Base-by-base conservation (phyloP, 1,284 basidiomycete genomes). In the Boletellus dicymbophilus region DNA sequence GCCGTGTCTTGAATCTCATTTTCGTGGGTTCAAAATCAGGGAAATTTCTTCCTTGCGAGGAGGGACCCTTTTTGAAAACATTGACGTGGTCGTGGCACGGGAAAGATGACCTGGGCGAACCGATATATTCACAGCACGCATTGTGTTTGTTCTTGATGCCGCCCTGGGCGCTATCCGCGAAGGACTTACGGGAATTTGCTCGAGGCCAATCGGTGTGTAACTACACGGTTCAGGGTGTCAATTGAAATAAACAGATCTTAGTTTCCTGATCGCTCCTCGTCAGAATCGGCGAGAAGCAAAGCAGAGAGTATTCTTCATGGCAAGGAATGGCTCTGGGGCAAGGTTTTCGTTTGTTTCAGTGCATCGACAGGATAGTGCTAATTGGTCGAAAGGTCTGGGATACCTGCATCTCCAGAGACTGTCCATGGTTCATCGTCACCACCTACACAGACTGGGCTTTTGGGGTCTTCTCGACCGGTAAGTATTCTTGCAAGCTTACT, bases 401-500 rank as follows among this genome's bases (percentile, higher is more conserved):
- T 61, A 62, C 77, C 12, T 89, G 86, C 58, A 68, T 76, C 30
- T 65, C 67, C 15, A 71, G 69, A 50, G 69, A 75, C n/a, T 76
- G 77, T 21, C 79, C 72, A 16, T 87, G 77, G 75, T 90, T 88
- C 59, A 76, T 87, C 15, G 55, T 89, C 44, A 85, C 86, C 15
- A 84, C 79, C 3, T 89, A 88, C 54, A 75, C 75, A 26, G 74
- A 80, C 36, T 90, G 88, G 88, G 79, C 81, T 4, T 88, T 89
- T 52, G 87, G 88, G 4, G 77, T 72, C 20, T 90, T 88, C 63
- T 82, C 84, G 11, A 56, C 66, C 60, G 82, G 88, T 84, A 48
- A 46, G 68, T 58, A 44, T 31, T 21, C 10, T 12, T 2, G n/a
- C 15, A 16, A 4, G 18, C 13, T 15, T n/a, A 40, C n/a, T 31